phyloP scores from a whole-genome alignment of 2,329 filamentous ascomycete species.

The Curvularia sp. region DNA sequence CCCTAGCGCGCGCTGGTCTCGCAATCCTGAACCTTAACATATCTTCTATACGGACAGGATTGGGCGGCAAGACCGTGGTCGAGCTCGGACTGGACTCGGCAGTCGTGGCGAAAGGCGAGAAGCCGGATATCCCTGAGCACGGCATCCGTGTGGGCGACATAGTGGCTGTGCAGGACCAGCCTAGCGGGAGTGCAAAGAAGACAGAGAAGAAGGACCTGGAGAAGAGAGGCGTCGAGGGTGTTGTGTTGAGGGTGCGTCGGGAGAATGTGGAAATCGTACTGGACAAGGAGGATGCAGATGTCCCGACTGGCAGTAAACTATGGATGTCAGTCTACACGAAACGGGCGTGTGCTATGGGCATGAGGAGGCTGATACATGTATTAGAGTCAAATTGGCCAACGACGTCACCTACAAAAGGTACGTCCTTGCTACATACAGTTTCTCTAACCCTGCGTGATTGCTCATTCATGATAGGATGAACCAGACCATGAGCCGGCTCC shows the following conservation, averaged over 20 bases:
- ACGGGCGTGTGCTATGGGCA: conserved; percentile 5
- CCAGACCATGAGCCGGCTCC: conserved; percentile 67
- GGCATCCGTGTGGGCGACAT: conserved; percentile 80
- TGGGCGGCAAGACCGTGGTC: conserved; percentile 89
- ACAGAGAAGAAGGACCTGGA: conserved; percentile 74
- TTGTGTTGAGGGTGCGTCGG: conserved; percentile 70
- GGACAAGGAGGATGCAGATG: conserved; percentile 67
- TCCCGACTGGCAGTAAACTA: conserved; percentile 62
- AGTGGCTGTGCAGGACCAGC: conserved; percentile 77
- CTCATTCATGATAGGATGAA: conserved; percentile 60
- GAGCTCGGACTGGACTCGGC: conserved; percentile 81
- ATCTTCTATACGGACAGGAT: conserved; percentile 79
- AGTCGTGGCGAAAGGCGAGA: conserved; percentile 56
- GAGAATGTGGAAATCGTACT: conserved; percentile 70
- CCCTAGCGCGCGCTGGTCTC: conserved; percentile 77
- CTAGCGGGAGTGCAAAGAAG: conserved; percentile 73
- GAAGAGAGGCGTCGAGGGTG: conserved; percentile 71
- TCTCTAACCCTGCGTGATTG: conserved; percentile 1
- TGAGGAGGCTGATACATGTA: conserved; percentile 43
- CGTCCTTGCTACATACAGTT: conserved; percentile 29
- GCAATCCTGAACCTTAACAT: conserved; percentile 79
- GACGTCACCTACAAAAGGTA: conserved; percentile 71
- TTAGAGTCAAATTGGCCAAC: conserved; percentile 70
- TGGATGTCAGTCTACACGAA: conserved; percentile 64
- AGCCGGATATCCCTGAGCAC: conserved; percentile 72